A percentile compares a stretch with the other conserved stretches of the same genome.
phyloP scores from a whole-genome alignment of 2,329 filamentous ascomycete species.

The Diaporthe capsici region DNA sequence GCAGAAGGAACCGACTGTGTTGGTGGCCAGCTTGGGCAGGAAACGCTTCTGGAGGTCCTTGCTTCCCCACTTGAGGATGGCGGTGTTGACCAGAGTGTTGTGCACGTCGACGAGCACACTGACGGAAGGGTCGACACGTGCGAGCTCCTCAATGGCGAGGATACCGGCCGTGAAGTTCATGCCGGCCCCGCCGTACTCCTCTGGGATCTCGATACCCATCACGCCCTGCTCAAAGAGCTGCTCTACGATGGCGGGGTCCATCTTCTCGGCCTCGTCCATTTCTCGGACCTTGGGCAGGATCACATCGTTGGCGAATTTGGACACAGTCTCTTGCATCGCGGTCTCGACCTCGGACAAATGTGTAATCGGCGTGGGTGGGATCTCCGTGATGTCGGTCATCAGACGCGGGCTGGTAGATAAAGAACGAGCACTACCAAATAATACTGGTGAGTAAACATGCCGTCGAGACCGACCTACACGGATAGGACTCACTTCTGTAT shows the following conservation, averaged over 20 bases:
- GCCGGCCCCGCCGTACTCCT: constrained; percentile 94
- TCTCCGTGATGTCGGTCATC: constrained; percentile 76
- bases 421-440: constrained; percentile 57
- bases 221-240: constrained; percentile 97
- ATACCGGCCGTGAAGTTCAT: constrained; percentile 99
- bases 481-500: constrained; percentile 51
- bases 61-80: constrained; percentile 87
- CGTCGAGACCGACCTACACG: constrained; percentile 25
- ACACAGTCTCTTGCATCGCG: constrained; percentile 90
- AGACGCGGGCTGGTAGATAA: constrained; percentile 73
- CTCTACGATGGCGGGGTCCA: constrained; percentile 91
- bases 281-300: constrained; percentile 93
- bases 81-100: constrained; percentile 97
- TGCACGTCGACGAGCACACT: constrained; percentile 97
- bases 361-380: constrained; percentile 92
- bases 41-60: constrained; percentile 85
- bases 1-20: constrained; percentile 93
- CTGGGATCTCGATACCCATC: constrained; percentile 97
- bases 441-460: constrained; percentile 24
- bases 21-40: constrained; percentile 89
- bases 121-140: constrained; percentile 92
- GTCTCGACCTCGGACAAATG: constrained; percentile 91
- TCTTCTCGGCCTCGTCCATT: constrained; percentile 96
- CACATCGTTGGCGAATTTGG: constrained; percentile 90
- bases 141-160: constrained; percentile 96